A percentile compares a stretch with the other conserved stretches of the same genome.
Conservation (phyloP, 192 early-diverging fungal species). For the Coemansia sp. region DNA sequence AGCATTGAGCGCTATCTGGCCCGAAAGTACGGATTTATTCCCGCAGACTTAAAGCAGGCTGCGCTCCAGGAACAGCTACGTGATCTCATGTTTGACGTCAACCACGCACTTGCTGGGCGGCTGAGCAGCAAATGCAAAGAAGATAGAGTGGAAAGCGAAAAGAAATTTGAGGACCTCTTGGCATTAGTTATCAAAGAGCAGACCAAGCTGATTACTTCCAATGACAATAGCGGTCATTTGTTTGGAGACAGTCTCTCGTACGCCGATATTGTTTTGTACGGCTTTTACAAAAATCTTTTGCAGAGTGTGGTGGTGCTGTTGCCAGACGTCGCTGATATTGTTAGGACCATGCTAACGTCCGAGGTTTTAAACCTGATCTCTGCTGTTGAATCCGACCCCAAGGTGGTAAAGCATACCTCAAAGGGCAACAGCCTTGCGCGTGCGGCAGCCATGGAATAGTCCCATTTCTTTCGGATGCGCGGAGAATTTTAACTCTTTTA, state of each 20-base stretch:
- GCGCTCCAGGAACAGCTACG: conserved; percentile 41
- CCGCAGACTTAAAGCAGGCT: conserved; percentile 34
- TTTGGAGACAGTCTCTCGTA: conserved; percentile 52
- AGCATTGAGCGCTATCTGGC: conserved; percentile 59
- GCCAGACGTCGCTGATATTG: conserved; percentile 6
- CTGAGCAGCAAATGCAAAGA: conserved; percentile 3
- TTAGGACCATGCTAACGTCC: conserved; percentile 14
- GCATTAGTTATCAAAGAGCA: conserved; percentile 34
- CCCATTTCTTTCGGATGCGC: neutral
- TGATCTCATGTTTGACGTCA: conserved; percentile 17
- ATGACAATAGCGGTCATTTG: conserved; percentile 57
- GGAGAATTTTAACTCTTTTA: neutral
- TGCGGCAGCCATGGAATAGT: neutral
- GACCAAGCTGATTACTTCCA: conserved; percentile 40
- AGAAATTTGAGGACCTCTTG: conserved; percentile 6
- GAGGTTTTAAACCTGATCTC: conserved; percentile 31
- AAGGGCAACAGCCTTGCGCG: conserved; percentile 18
- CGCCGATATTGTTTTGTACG: conserved; percentile 42
- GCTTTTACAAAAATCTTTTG: conserved; percentile 19
- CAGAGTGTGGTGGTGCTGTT: neutral
- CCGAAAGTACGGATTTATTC: conserved; percentile 45
- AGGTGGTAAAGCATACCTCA: neutral
- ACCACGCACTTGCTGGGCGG: neutral
- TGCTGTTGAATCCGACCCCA: conserved; percentile 18
- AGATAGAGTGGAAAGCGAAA: neutral